Percentiles rank a stretch among this genome's conserved stretches.
These are phyloP conservation scores for Fusarium austroafricanum DNA, from an alignment of 2,329 filamentous ascomycete genomes.

Conservation along the genomic window DNA sequence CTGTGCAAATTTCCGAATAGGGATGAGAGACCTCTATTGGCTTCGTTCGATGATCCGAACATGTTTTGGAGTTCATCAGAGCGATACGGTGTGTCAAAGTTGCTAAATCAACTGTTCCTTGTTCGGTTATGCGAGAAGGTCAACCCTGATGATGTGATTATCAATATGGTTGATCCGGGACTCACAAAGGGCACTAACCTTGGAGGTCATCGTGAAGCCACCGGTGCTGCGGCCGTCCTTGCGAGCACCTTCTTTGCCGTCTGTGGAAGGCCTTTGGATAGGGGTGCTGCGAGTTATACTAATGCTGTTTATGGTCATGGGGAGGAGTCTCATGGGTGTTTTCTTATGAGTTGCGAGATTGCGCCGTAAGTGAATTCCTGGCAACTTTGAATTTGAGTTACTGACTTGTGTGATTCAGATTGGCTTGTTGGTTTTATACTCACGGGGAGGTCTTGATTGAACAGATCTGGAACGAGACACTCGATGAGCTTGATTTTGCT, in stretches of 20 bases:
- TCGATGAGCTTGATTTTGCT: constrained; percentile 20
- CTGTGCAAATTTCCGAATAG: constrained; percentile 45
- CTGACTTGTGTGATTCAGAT: not conserved
- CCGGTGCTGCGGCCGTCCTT: constrained; percentile 5
- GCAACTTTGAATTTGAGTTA: not conserved
- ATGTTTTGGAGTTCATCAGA: constrained; percentile 40
- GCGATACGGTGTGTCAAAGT: constrained; percentile 48
- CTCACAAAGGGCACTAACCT: constrained; percentile 45
- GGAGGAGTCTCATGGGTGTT: constrained; percentile 63
- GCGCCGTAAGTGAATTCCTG: constrained; percentile 27
- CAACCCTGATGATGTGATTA: constrained; percentile 47
- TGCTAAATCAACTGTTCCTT: constrained; percentile 51
- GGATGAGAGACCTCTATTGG: constrained; percentile 42
- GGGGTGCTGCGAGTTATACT: constrained; percentile 60
- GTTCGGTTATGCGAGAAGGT: constrained; percentile 54
- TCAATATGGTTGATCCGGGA: constrained; percentile 54
- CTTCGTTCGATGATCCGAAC: constrained; percentile 44
- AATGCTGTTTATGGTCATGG: constrained; percentile 60
- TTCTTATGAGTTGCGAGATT: constrained; percentile 59
- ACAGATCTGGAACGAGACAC: constrained; percentile 35
- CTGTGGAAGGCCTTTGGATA: constrained; percentile 48
- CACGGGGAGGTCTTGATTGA: constrained; percentile 24
- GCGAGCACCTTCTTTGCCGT: constrained; percentile 24
- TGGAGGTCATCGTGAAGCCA: constrained; percentile 20
- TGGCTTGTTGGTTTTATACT: constrained; percentile 33